A percentile compares a stretch with the other conserved stretches of the same genome.
These are phyloP conservation scores for Metschnikowia shivogae DNA, from an alignment of 805 yeast species.

Conservation along the genomic window DNA sequence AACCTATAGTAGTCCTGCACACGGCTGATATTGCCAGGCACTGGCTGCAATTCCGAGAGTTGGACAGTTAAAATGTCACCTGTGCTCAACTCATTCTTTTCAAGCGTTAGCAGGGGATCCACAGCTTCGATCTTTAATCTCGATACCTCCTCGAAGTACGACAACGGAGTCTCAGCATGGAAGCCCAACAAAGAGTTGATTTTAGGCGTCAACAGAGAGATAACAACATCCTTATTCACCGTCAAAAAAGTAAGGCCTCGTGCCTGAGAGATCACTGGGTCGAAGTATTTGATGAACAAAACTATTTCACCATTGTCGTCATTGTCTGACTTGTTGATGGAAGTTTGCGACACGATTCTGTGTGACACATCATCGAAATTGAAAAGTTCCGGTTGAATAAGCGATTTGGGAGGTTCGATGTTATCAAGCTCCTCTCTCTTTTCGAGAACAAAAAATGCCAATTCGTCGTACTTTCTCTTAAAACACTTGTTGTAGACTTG, in stretches of 20 bases:
- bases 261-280: conserved; percentile 48
- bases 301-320: conserved; percentile 15
- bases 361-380: conserved; percentile 19
- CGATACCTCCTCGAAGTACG: conserved; percentile 58
- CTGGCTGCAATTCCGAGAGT: conserved; percentile 20
- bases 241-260: conserved; percentile 61
- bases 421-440: conserved; percentile 35
- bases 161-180: conserved; percentile 29
- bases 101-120: conserved; percentile 40
- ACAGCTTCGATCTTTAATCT: conserved; percentile 48
- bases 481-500: conserved; percentile 47
- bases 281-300: conserved; percentile 63
- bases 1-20: conserved; percentile 49
- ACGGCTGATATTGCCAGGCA: conserved; percentile 19
- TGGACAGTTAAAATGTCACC: conserved; percentile 62
- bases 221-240: conserved; percentile 45
- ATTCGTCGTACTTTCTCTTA: conserved; percentile 44
- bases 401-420: conserved; percentile 4
- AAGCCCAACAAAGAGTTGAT: conserved; percentile 42
- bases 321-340: neutral
- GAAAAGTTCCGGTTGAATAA: conserved; percentile 22
- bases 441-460: conserved; percentile 68
- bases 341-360: conserved; percentile 11
- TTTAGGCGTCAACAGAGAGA: conserved; percentile 38
- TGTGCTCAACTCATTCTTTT: conserved; percentile 53